Conservation (phyloP, 169 alveolate species). For the Eimeria praecox region DNA sequence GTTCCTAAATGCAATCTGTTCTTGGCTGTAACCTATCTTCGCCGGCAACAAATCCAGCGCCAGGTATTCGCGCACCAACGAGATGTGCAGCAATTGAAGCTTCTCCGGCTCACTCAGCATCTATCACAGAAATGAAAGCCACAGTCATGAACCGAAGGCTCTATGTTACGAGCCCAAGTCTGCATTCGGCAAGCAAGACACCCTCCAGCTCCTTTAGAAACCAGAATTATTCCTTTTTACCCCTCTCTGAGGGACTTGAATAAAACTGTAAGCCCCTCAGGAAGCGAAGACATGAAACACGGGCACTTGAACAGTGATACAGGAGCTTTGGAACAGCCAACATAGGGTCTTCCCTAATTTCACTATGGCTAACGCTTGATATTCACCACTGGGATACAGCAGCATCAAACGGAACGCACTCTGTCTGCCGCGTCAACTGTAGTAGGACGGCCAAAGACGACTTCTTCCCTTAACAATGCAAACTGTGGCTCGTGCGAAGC, state of each 20-base stretch:
- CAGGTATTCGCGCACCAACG: conserved; percentile 86
- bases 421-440: conserved; percentile 41
- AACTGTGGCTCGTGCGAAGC: conserved; percentile 96
- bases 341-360: neutral
- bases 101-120: conserved; percentile 83
- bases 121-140: neutral
- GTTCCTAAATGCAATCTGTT: neutral
- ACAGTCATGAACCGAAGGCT: neutral
- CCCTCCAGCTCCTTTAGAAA: neutral
- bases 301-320: neutral
- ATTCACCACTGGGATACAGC: neutral
- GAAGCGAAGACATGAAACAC: neutral
- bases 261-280: neutral
- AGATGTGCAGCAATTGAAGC: conserved; percentile 85
- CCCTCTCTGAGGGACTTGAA: neutral
- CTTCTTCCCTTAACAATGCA: conserved; percentile 94
- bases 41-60: conserved; percentile 56
- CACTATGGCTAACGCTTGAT: neutral
- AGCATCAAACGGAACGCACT: conserved; percentile 5
- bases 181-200: neutral
- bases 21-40: conserved; percentile 36
- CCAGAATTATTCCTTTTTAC: neutral
- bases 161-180: neutral
- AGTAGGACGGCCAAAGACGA: conserved; percentile 81
- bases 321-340: neutral